Evolutionary conservation across 2,329 filamentous ascomycete genomes (phyloP).

Genomic region (Dothideomycetes sp.): DNA sequence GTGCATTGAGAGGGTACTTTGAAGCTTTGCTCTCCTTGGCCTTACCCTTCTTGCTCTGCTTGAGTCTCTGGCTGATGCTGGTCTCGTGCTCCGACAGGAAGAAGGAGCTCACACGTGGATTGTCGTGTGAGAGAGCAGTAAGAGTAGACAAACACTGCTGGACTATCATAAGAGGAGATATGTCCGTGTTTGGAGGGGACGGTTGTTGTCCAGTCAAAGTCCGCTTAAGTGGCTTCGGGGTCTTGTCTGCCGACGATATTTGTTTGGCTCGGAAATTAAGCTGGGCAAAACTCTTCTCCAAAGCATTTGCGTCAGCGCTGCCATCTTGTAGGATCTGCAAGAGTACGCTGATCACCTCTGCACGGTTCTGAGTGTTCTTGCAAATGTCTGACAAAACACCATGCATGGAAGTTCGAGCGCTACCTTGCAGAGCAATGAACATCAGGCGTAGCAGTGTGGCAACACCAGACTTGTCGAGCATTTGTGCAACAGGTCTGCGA

Average conservation of each 20-base stretch:
- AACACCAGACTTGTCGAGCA: conserved; percentile 91
- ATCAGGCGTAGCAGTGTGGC: conserved; percentile 95
- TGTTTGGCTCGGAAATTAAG: conserved; percentile 85
- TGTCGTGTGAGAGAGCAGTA: conserved; percentile 72
- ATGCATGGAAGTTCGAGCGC: conserved; percentile 72
- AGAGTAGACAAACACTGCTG: conserved; percentile 87
- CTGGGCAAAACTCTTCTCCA: conserved; percentile 91
- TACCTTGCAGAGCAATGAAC: conserved; percentile 90
- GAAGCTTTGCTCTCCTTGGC: conserved; percentile 71
- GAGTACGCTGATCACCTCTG: conserved; percentile 85
- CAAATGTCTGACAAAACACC: conserved; percentile 84
- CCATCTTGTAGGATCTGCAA: conserved; percentile 93
- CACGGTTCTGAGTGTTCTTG: conserved; percentile 89
- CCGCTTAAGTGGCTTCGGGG: conserved; percentile 69
- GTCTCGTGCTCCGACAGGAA: conserved; percentile 93
- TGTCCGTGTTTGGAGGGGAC: conserved; percentile 53
- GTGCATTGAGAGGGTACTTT: conserved; percentile 84
- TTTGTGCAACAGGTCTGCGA: conserved; percentile 72
- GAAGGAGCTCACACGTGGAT: conserved; percentile 76
- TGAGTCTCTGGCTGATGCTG: conserved; percentile 49
- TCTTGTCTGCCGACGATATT: conserved; percentile 52
- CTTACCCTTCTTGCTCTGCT: conserved; percentile 69
- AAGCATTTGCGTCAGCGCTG: conserved; percentile 81
- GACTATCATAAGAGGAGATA: conserved; percentile 87
- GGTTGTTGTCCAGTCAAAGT: conserved; percentile 50